A percentile compares a stretch with the other conserved stretches of the same genome.
These are phyloP conservation scores for Hydrangea macrophylla DNA, from an alignment of 148 eudicot genomes.

Conservation along the genomic window DNA sequence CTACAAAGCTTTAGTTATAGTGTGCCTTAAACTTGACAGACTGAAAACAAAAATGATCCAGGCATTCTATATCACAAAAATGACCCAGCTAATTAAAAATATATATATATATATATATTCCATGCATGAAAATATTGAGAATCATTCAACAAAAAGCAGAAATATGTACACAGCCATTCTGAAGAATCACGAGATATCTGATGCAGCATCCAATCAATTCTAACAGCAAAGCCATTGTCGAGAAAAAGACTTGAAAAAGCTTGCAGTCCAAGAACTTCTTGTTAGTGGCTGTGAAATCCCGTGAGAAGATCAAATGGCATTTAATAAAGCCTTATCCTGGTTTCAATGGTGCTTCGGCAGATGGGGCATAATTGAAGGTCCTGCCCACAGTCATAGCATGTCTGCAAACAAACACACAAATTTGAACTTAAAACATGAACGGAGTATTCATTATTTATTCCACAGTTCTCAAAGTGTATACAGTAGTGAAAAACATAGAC, in stretches of 20 bases:
- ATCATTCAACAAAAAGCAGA: background rate
- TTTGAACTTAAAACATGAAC: background rate
- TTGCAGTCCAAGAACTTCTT: background rate
- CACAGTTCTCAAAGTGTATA: background rate
- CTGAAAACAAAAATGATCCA: no score
- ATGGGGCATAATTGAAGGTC: constrained; percentile 41
- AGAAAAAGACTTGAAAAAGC: background rate
- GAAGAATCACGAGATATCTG: background rate
- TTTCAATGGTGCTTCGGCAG: constrained; percentile 30
- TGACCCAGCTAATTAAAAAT: background rate
- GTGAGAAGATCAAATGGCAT: background rate
- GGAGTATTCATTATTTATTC: no score
- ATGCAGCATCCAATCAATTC: background rate
- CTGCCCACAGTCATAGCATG: constrained; percentile 43
- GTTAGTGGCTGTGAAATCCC: background rate
- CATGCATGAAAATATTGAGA: background rate
- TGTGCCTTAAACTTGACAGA: no score
- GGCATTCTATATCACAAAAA: no score
- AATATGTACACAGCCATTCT: constrained; percentile 7
- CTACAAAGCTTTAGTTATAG: no score
- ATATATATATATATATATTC: background rate
- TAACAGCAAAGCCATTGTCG: background rate
- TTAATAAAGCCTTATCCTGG: constrained; percentile 48
- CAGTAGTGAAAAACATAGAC: background rate
- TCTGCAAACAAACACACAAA: constrained; percentile 26